These are phyloP conservation scores for Rossbeevera mucosa DNA, from an alignment of 768 basidiomycete species.

Conservation along the genomic window DNA sequence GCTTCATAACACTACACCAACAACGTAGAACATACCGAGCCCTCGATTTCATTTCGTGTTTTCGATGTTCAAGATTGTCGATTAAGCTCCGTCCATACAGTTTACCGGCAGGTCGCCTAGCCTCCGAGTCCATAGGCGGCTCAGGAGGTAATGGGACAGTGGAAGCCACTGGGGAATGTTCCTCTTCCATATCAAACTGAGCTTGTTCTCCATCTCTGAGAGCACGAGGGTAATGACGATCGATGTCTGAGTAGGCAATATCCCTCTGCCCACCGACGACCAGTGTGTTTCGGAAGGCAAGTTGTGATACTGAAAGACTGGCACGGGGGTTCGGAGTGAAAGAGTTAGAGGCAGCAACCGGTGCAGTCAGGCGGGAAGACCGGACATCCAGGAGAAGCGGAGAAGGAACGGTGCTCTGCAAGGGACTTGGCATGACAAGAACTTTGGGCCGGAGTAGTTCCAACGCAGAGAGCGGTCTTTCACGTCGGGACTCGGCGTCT, in stretches of 20 bases:
- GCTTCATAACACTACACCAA: neutral
- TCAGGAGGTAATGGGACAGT: conserved; percentile 29
- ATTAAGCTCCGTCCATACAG: conserved; percentile 86
- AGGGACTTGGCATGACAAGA: conserved; percentile 90
- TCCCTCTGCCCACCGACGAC: conserved; percentile 64
- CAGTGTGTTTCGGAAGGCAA: conserved; percentile 81
- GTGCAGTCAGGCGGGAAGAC: conserved; percentile 44
- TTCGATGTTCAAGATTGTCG: conserved; percentile 82
- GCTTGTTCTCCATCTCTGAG: conserved; percentile 75
- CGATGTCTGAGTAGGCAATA: conserved; percentile 57
- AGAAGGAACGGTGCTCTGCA: conserved; percentile 52
- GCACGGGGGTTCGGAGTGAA: conserved; percentile 76
- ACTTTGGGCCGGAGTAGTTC: conserved; percentile 85
- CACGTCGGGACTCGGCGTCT: conserved; percentile 33
- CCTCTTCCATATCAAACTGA: conserved; percentile 41
- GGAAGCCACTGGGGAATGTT: conserved; percentile 33
- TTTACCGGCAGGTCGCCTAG: conserved; percentile 66
- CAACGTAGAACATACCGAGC: conserved; percentile 57
- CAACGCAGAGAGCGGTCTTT: conserved; percentile 65
- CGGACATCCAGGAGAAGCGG: conserved; percentile 66
- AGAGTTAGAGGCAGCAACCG: conserved; percentile 50
- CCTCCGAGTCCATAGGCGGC: conserved; percentile 30
- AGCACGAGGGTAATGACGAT: conserved; percentile 62
- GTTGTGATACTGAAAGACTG: conserved; percentile 71
- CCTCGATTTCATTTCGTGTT: conserved; percentile 75